Evolutionary conservation across 306 rosid genomes (phyloP).

Genomic region (Malus asiatica): DNA sequence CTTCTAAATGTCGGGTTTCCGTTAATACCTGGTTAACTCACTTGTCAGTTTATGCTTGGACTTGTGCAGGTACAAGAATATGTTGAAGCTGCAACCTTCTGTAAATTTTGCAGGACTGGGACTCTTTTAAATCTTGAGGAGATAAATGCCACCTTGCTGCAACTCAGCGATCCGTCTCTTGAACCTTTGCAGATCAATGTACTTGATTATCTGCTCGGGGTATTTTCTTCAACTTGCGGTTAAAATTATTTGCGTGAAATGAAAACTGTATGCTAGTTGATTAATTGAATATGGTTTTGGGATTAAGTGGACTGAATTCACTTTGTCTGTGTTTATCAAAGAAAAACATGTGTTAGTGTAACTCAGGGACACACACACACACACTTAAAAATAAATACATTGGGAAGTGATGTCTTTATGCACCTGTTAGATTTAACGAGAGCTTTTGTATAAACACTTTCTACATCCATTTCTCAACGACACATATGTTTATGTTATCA

Average conservation of each 20-base stretch:
- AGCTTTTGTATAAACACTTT: not conserved
- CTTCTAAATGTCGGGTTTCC: not conserved
- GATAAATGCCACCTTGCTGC: constrained; percentile 60
- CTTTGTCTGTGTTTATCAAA: not conserved
- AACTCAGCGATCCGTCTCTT: constrained; percentile 62
- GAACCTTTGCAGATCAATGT: constrained; percentile 82
- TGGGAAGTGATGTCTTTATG: not conserved
- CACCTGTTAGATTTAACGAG: not conserved
- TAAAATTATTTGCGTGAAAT: not conserved
- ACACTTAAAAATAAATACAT: not conserved
- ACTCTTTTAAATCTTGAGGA: constrained; percentile 80
- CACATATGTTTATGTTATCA: not conserved
- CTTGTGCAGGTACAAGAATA: constrained; percentile 82
- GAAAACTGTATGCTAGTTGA: not conserved
- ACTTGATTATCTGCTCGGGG: constrained; percentile 94
- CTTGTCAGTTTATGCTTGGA: constrained; percentile 8
- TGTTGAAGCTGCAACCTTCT: constrained; percentile 90
- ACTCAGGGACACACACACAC: not conserved
- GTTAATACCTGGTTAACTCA: constrained; percentile 8
- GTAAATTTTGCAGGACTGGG: constrained; percentile 78
- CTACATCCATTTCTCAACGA: not conserved
- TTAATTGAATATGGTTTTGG: not conserved
- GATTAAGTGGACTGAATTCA: not conserved
- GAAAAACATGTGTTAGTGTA: not conserved
- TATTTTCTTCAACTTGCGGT: constrained; percentile 16